phyloP scores from a whole-genome alignment of 2,329 filamentous ascomycete genomes.

The Dryadomyces quercivorus region DNA sequence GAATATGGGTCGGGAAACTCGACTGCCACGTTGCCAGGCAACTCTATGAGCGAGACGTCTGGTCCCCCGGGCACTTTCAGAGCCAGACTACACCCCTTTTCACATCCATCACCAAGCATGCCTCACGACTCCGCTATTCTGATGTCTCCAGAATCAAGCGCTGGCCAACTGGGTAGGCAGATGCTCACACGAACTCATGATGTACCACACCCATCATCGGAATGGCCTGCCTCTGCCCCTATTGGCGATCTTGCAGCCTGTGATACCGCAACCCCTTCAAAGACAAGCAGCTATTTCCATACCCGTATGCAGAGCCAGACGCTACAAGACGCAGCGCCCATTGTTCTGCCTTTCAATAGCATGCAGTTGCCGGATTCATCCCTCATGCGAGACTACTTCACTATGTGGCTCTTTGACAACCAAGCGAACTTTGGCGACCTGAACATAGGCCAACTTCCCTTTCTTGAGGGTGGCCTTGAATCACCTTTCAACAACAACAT shows the following conservation, averaged over 20 bases:
- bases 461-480: conserved; percentile 36
- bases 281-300: neutral
- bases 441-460: conserved; percentile 30
- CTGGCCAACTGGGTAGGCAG: conserved; percentile 11
- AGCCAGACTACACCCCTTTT: neutral
- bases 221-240: neutral
- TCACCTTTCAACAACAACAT: conserved; percentile 39
- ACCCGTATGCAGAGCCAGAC: too few relatives aligned
- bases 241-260: neutral
- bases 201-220: neutral
- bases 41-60: conserved; percentile 2
- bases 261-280: neutral
- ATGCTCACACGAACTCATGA: neutral
- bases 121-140: conserved; percentile 35
- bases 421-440: conserved; percentile 29
- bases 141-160: conserved; percentile 27
- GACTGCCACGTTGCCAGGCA: conserved; percentile 8
- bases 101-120: conserved; percentile 19
- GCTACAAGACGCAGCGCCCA: too few relatives aligned
- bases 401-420: conserved; percentile 38
- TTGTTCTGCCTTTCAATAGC: conserved; percentile 5
- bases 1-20: too few relatives aligned
- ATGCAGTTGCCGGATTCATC: conserved; percentile 24
- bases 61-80: neutral
- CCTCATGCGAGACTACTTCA: conserved; percentile 31